These are phyloP conservation scores for Monascus purpureus DNA, from an alignment of 495 filamentous ascomycete species.

Conservation along the genomic window DNA sequence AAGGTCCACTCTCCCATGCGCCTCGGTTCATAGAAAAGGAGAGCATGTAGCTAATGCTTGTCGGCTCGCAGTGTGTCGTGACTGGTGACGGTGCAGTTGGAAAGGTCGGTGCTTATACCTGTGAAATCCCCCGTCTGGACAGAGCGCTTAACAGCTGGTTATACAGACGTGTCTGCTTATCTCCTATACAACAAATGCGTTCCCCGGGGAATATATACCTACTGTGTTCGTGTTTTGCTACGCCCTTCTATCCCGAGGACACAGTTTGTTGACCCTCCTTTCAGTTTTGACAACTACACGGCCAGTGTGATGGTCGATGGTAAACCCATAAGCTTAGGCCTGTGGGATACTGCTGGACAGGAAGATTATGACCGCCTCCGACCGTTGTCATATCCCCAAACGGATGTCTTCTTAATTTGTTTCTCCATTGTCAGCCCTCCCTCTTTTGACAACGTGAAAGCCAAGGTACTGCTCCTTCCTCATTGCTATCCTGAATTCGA, in stretches of 20 bases:
- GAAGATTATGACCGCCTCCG: slow-evolving; percentile 96
- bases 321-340: slow-evolving; percentile 86
- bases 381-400: slow-evolving; percentile 93
- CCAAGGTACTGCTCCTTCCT: slow-evolving; percentile 49
- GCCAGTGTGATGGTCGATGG: slow-evolving; percentile 98
- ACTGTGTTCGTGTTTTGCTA: slow-evolving; percentile 98
- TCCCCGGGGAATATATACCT: slow-evolving; percentile 97
- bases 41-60: slow-evolving; percentile 12
- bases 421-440: slow-evolving; percentile 97
- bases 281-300: slow-evolving; percentile 97
- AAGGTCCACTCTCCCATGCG: slow-evolving; percentile 40
- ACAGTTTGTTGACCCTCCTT: slow-evolving; percentile 2
- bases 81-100: slow-evolving; percentile 98
- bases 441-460: slow-evolving; percentile 94
- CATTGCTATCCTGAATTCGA: not conserved
- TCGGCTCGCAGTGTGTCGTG: slow-evolving; percentile 67
- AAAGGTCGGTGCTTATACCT: slow-evolving; percentile 49
- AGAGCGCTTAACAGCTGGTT: slow-evolving; percentile 4
- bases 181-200: slow-evolving; percentile 97
- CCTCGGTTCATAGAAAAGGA: not conserved
- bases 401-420: slow-evolving; percentile 95
- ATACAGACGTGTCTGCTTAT: slow-evolving; percentile 93
- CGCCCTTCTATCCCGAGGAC: too few relatives aligned
- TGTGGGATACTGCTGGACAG: slow-evolving; percentile 98
- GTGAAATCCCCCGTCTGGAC: not conserved